Evolutionary conservation across 2,329 filamentous ascomycete genomes (phyloP).

Genomic region (Colletotrichum eleusines): DNA sequence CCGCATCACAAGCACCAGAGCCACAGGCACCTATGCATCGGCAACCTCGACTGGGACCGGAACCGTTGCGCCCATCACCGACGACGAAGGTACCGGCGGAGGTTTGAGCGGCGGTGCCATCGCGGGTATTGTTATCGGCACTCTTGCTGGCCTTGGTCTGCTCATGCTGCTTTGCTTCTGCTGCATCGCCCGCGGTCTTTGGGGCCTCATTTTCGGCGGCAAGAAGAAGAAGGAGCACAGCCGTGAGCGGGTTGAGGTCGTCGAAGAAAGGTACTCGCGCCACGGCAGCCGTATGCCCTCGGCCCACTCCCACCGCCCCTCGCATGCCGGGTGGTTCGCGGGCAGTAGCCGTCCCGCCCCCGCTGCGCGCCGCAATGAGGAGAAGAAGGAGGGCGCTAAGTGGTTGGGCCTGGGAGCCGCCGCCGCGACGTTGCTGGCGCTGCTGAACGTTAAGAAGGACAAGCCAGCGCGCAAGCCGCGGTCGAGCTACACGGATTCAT

Average conservation of each 20-base stretch:
- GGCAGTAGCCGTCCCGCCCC: slow-evolving; percentile 57
- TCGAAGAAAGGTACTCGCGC: slow-evolving; percentile 72
- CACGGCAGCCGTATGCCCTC: slow-evolving; percentile 58
- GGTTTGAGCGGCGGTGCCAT: slow-evolving; percentile 78
- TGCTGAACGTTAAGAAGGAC: slow-evolving; percentile 66
- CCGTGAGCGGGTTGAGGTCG: slow-evolving; percentile 68
- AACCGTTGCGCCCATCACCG: slow-evolving; percentile 55
- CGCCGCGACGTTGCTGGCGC: slow-evolving; percentile 63
- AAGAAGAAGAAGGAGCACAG: slow-evolving; percentile 60
- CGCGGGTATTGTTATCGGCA: slow-evolving; percentile 83
- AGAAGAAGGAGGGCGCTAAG: slow-evolving; percentile 64
- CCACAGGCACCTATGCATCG: slow-evolving; percentile 64
- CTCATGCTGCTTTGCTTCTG: slow-evolving; percentile 80
- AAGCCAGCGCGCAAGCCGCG: slow-evolving; percentile 58
- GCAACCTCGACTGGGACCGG: slow-evolving; percentile 68
- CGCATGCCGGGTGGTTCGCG: slow-evolving; percentile 67
- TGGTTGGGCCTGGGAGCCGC: slow-evolving; percentile 67
- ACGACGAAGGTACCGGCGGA: slow-evolving; percentile 51
- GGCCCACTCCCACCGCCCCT: slow-evolving; percentile 62
- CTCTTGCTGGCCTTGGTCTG: slow-evolving; percentile 74
- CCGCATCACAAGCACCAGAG: slow-evolving; percentile 67
- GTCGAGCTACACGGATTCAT: slow-evolving; percentile 64
- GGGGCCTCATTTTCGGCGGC: slow-evolving; percentile 73
- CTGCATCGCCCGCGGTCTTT: slow-evolving; percentile 74
- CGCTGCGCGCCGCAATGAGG: slow-evolving; percentile 55